phyloP scores from a whole-genome alignment of 1,139 yeast species.

The Protomyces lactucae-debilis region DNA sequence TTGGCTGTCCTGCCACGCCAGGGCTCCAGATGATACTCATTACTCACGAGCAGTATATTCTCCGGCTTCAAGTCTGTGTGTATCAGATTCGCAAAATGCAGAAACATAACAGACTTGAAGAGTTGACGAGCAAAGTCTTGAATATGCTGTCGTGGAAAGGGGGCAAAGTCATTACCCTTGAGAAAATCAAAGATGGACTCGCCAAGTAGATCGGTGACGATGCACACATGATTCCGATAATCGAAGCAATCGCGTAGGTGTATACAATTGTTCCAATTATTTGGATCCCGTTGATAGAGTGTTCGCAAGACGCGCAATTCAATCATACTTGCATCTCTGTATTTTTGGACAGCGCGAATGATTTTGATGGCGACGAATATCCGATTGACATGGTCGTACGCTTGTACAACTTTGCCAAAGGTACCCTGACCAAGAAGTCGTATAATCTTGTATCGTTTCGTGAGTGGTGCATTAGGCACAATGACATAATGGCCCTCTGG shows the following conservation, averaged over 20 bases:
- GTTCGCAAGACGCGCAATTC: slow-evolving; percentile 70
- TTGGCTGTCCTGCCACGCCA: slow-evolving; percentile 3
- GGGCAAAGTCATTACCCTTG: slow-evolving; percentile 62
- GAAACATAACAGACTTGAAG: slow-evolving; percentile 75
- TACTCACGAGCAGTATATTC: slow-evolving; percentile 63
- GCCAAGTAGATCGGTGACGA: slow-evolving; percentile 82
- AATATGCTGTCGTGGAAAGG: slow-evolving; percentile 74
- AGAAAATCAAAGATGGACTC: slow-evolving; percentile 85
- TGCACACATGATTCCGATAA: slow-evolving; percentile 87
- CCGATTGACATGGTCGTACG: slow-evolving; percentile 47
- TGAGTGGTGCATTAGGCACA: slow-evolving; percentile 38
- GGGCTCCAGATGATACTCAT: slow-evolving; percentile 7
- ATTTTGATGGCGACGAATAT: slow-evolving; percentile 84
- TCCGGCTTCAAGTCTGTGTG: slow-evolving; percentile 97
- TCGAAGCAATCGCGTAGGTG: slow-evolving; percentile 88
- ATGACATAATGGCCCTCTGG: slow-evolving; percentile 44
- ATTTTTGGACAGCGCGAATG: slow-evolving; percentile 51
- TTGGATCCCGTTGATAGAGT: slow-evolving; percentile 63
- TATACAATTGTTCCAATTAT: slow-evolving; percentile 53
- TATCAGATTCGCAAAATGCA: slow-evolving; percentile 82
- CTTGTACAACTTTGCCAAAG: slow-evolving; percentile 81
- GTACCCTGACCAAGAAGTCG: slow-evolving; percentile 85
- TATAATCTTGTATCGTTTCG: slow-evolving; percentile 40
- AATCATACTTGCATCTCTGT: slow-evolving; percentile 46
- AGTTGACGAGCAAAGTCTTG: slow-evolving; percentile 85